Conservation (phyloP, 2,329 filamentous ascomycete genomes). For the Xylaria sp. region DNA sequence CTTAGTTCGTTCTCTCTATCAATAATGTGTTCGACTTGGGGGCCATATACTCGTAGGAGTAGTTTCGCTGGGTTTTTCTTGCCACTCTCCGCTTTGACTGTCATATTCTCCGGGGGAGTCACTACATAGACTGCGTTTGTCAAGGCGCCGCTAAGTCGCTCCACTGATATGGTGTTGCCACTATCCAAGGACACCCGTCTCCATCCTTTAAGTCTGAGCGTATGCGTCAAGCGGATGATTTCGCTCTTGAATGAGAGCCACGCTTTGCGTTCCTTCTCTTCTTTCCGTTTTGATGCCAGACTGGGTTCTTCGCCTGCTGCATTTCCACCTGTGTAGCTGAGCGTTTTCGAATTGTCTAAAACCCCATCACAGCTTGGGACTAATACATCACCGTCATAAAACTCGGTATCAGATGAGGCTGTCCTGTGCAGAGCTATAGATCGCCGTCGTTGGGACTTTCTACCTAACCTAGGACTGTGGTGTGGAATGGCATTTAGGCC, state of each 20-base stretch:
- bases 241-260: constrained; percentile 93
- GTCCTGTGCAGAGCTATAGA: constrained; percentile 56
- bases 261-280: constrained; percentile 75
- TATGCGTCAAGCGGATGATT: constrained; percentile 89
- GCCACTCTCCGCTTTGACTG: constrained; percentile 48
- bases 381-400: constrained; percentile 79
- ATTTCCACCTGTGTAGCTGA: constrained; percentile 74
- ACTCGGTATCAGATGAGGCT: constrained; percentile 86
- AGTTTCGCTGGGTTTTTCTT: constrained; percentile 71
- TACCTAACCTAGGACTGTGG: constrained; percentile 55
- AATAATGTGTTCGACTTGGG: constrained; percentile 94
- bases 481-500: constrained; percentile 60
- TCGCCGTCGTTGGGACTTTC: constrained; percentile 52
- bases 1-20: constrained; percentile 90
- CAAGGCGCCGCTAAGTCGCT: constrained; percentile 86
- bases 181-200: constrained; percentile 78
- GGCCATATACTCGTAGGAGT: constrained; percentile 90
- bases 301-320: constrained; percentile 54
- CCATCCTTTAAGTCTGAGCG: constrained; percentile 91
- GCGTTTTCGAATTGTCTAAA: constrained; percentile 89
- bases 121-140: constrained; percentile 98
- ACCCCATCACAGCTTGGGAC: constrained; percentile 86
- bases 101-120: constrained; percentile 75
- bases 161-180: constrained; percentile 74
- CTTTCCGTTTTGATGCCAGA: constrained; percentile 56